A percentile compares a stretch with the other conserved stretches of the same genome.
Evolutionary conservation across 257 asterid genomes (phyloP).

Genomic region (Jacaranda mimosifolia): DNA sequence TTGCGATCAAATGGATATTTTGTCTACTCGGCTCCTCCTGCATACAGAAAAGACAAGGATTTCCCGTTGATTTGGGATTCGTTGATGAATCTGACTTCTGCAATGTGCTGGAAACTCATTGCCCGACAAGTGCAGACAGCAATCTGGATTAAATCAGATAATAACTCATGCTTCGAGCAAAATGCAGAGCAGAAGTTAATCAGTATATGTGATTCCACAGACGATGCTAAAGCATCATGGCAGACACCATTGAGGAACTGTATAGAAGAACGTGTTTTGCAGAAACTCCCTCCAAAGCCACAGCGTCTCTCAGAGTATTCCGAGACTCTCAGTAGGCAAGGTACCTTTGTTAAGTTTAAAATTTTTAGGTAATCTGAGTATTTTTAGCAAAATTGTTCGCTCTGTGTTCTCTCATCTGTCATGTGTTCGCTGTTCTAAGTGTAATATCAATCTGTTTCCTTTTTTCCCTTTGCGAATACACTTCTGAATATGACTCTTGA

Average conservation of each 20-base stretch:
- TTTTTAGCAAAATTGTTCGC: not conserved
- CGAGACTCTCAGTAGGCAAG: conserved; percentile 60
- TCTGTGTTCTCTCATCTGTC: too few species aligned
- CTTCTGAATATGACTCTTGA: too few species aligned
- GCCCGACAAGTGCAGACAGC: conserved; percentile 96
- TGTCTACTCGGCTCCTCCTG: conserved; percentile 98
- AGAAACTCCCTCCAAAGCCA: conserved; percentile 63
- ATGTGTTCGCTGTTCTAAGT: too few species aligned
- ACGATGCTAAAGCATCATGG: conserved; percentile 48
- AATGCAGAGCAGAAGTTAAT: conserved; percentile 62
- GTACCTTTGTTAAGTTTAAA: conserved; percentile 47
- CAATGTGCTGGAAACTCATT: conserved; percentile 97
- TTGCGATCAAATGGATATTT: conserved; percentile 81
- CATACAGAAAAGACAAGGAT: conserved; percentile 90
- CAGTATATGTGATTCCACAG: conserved; percentile 64
- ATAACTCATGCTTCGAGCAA: conserved; percentile 68
- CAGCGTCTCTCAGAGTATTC: conserved; percentile 87
- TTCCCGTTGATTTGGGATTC: conserved; percentile 85
- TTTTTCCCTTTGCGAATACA: not conserved
- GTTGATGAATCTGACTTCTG: conserved; percentile 73
- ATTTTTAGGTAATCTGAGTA: too few species aligned
- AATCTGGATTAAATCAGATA: conserved; percentile 79
- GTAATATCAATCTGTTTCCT: too few species aligned
- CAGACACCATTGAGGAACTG: conserved; percentile 31
- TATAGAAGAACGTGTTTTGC: conserved; percentile 35